These are phyloP conservation scores for Isatis lusitanica DNA, from an alignment of 441 rosid species.

Conservation along the genomic window DNA sequence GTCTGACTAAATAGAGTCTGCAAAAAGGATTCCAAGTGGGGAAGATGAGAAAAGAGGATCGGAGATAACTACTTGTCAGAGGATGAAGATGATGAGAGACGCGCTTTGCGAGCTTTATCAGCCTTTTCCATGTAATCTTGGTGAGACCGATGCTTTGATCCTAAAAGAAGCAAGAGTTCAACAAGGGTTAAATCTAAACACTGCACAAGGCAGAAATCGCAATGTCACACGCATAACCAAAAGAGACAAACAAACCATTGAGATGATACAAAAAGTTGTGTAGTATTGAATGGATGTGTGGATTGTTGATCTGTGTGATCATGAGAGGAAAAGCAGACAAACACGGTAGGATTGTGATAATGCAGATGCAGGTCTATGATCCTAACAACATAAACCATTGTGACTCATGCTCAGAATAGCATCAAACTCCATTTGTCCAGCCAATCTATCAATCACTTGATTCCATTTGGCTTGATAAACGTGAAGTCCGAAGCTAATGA, in stretches of 20 bases:
- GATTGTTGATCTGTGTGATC: not conserved
- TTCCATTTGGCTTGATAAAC: not conserved
- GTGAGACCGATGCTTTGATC: constrained; percentile 72
- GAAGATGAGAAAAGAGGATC: not conserved
- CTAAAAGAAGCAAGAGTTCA: constrained; percentile 35
- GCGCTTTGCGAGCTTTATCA: constrained; percentile 66
- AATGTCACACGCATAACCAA: not conserved
- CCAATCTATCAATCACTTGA: not conserved
- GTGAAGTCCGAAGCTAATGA: not conserved
- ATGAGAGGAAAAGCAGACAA: not conserved
- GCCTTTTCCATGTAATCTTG: constrained; percentile 91
- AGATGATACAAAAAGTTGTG: not conserved
- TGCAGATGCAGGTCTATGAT: constrained; percentile 1
- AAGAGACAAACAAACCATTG: not conserved
- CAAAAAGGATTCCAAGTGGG: not conserved
- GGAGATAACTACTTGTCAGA: constrained; percentile 36
- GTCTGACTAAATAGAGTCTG: constrained; percentile 2
- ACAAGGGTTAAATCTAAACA: not conserved
- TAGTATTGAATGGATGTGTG: not conserved
- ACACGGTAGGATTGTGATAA: not conserved
- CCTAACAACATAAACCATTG: not conserved
- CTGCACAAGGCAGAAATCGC: not conserved
- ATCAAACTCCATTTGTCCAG: not conserved
- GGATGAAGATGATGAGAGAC: constrained; percentile 65
- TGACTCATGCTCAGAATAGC: not conserved